These are phyloP conservation scores for Saccharomycopsis sp. DNA, from an alignment of 805 yeast species.

Conservation along the genomic window DNA sequence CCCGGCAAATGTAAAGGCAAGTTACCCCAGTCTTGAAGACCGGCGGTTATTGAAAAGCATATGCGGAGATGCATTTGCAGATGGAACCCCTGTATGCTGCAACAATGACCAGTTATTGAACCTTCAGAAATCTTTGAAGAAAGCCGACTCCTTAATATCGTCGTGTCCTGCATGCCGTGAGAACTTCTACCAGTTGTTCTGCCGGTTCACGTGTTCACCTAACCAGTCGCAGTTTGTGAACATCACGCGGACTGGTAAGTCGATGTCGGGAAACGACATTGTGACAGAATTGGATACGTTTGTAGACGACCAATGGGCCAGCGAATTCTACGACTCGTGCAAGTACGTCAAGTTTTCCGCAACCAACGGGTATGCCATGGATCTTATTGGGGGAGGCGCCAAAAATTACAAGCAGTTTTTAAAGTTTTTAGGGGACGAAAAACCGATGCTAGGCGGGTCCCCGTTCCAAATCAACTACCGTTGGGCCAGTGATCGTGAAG, in stretches of 20 bases:
- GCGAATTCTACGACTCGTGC: constrained; percentile 72
- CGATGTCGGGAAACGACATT: constrained; percentile 45
- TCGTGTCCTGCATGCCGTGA: constrained; percentile 91
- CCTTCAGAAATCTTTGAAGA: constrained; percentile 55
- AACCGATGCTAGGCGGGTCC: constrained; percentile 90
- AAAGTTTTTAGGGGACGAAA: constrained; percentile 89
- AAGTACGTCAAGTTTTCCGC: constrained; percentile 86
- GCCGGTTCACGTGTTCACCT: constrained; percentile 86
- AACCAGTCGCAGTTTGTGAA: constrained; percentile 70
- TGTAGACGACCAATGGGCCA: constrained; percentile 55
- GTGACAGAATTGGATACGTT: constrained; percentile 67
- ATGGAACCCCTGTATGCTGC: constrained; percentile 57
- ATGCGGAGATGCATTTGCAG: constrained; percentile 69
- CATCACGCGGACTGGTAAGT: constrained; percentile 49
- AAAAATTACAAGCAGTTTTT: constrained; percentile 61
- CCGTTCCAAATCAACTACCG: constrained; percentile 86
- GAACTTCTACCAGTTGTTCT: constrained; percentile 79
- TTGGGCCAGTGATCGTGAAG: constrained; percentile 33
- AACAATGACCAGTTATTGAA: constrained; percentile 51
- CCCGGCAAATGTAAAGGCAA: constrained; percentile 48
- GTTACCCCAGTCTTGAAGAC: constrained; percentile 29
- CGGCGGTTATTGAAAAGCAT: constrained; percentile 42
- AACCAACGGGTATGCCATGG: constrained; percentile 95
- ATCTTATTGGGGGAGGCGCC: constrained; percentile 97
- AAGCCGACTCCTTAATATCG: constrained; percentile 73